Conservation (phyloP, 1,139 yeast genomes). For the Trichomonascaceae sp. region DNA sequence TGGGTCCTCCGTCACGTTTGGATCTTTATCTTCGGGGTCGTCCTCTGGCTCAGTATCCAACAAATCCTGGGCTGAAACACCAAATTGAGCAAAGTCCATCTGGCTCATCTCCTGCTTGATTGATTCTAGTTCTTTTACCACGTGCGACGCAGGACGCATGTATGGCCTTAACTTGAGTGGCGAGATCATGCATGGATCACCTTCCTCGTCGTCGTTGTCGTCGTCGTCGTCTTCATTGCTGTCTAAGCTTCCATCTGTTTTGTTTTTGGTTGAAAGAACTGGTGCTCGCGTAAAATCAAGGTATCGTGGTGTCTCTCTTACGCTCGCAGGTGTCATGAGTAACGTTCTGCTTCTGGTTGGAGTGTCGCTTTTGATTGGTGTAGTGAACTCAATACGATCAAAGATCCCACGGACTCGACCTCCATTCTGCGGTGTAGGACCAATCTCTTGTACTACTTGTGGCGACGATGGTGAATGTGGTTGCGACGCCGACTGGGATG, state of each 20-base stretch:
- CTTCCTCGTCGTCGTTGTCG: conserved; percentile 2
- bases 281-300: conserved; percentile 25
- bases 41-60: too few relatives aligned
- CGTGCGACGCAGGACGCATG: neutral
- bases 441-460: conserved; percentile 37
- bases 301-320: conserved; percentile 4
- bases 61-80: too few relatives aligned
- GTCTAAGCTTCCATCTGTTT: conserved; percentile 5
- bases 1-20: too few relatives aligned
- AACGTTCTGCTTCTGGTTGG: too few relatives aligned
- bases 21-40: too few relatives aligned
- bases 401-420: conserved; percentile 58
- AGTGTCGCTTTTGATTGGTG: neutral
- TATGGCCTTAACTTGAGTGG: neutral
- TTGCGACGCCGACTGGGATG: too few relatives aligned
- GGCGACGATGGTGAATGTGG: too few relatives aligned
- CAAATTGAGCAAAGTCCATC: too few relatives aligned
- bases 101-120: neutral
- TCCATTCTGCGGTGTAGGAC: conserved; percentile 67
- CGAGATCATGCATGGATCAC: neutral
- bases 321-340: conserved; percentile 2
- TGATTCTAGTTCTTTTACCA: neutral
- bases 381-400: conserved; percentile 27
- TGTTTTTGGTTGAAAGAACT: conserved; percentile 13
- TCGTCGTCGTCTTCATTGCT: conserved; percentile 3